Evolutionary conservation across 306 rosid species (phyloP).

Genomic region (Fragaria nilgerrensis): DNA sequence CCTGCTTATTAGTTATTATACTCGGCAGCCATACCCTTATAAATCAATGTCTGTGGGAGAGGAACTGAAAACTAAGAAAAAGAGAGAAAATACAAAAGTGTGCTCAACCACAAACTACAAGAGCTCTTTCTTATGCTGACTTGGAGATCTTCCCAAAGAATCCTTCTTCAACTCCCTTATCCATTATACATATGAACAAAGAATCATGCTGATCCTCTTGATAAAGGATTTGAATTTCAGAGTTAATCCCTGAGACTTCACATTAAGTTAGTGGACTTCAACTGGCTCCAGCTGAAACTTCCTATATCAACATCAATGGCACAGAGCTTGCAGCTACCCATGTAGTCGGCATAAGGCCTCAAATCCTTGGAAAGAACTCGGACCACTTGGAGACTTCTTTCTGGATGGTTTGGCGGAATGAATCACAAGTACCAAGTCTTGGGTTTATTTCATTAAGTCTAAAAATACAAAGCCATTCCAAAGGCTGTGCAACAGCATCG

Average conservation of each 20-base stretch:
- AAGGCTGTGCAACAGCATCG: conserved; percentile 97
- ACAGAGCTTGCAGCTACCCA: conserved; percentile 11
- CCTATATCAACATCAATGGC: neutral
- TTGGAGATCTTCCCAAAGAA: conserved; percentile 22
- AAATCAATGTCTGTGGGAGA: neutral
- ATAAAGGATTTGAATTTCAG: neutral
- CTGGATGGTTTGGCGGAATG: conserved; percentile 12
- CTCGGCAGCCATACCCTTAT: neutral
- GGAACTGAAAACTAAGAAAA: neutral
- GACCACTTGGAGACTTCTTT: conserved; percentile 30
- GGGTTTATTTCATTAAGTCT: conserved; percentile 68
- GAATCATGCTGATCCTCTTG: conserved; percentile 10
- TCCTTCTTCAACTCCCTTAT: conserved; percentile 19
- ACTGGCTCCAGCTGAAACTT: conserved; percentile 15
- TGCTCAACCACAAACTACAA: conserved; percentile 13
- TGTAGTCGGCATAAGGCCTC: neutral
- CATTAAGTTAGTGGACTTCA: conserved; percentile 12
- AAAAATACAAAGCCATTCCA: conserved; percentile 93
- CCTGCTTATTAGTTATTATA: neutral
- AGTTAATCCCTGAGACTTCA: neutral
- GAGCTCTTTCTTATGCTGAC: conserved; percentile 17
- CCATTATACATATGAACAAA: conserved; percentile 21
- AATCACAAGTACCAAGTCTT: conserved; percentile 22
- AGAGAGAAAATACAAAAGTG: neutral
- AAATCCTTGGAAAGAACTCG: conserved; percentile 4